Percentiles rank a stretch among this genome's conserved stretches.
Evolutionary conservation across 179 eudicot genomes (phyloP).

Genomic region (Nepenthes alata): DNA sequence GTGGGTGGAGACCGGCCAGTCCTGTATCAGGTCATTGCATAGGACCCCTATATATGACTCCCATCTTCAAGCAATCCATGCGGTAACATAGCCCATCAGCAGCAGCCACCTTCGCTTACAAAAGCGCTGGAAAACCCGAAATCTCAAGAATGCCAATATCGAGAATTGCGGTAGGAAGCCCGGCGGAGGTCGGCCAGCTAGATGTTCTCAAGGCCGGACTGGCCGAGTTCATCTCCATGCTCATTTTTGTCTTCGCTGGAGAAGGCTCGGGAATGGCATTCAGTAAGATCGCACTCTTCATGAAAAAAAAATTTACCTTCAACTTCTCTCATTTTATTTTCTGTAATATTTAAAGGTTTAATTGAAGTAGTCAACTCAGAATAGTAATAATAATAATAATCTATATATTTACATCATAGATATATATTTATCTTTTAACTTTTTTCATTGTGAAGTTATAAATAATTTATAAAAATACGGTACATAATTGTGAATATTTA

Average conservation of each 20-base stretch:
- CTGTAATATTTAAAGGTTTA: not conserved
- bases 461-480: too few relatives aligned
- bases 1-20: conserved; percentile 9
- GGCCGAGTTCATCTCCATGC: conserved; percentile 45
- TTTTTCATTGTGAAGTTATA: too few relatives aligned
- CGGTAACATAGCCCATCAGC: not conserved
- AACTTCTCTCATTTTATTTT: not conserved
- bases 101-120: not conserved
- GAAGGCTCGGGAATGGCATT: conserved; percentile 48
- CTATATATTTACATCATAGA: too few relatives aligned
- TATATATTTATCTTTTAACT: too few relatives aligned
- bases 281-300: conserved; percentile 14
- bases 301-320: too few relatives aligned
- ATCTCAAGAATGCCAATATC: conserved; percentile 2
- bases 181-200: conserved; percentile 24
- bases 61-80: not conserved
- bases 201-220: conserved; percentile 37
- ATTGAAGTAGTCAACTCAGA: too few relatives aligned
- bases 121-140: not conserved
- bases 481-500: too few relatives aligned
- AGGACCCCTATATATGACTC: conserved; percentile 5
- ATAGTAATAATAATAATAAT: too few relatives aligned
- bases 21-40: not conserved
- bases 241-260: conserved; percentile 45
- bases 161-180: conserved; percentile 4